A percentile compares a stretch with the other conserved stretches of the same genome.
Evolutionary conservation across 192 early-diverging fungal species (phyloP).

Genomic region (Allomyces arbusculus): DNA sequence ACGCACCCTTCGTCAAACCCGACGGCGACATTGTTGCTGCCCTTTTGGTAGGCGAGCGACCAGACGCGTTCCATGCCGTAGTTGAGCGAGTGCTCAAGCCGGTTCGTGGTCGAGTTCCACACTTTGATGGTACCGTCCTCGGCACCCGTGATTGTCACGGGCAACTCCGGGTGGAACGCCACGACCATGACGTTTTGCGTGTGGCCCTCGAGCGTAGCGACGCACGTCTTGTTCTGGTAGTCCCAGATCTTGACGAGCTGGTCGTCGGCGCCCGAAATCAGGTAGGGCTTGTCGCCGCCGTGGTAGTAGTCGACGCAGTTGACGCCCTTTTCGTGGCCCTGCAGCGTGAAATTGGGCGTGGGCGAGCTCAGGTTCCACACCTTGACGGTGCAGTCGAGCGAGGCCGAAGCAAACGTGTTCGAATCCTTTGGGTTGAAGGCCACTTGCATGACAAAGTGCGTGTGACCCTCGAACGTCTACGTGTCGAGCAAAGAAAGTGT

Average conservation of each 20-base stretch:
- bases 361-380: conserved; percentile 89
- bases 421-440: conserved; percentile 97
- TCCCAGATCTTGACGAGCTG: conserved; percentile 94
- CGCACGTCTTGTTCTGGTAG: conserved; percentile 98
- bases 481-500: neutral
- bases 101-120: conserved; percentile 95
- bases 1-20: conserved; percentile 94
- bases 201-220: conserved; percentile 96
- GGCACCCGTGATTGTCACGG: conserved; percentile 83
- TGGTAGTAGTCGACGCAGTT: conserved; percentile 97
- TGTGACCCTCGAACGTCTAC: conserved; percentile 91
- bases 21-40: conserved; percentile 80
- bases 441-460: conserved; percentile 92
- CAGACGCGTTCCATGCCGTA: conserved; percentile 97
- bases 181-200: conserved; percentile 80
- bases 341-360: conserved; percentile 86
- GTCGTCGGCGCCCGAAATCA: conserved; percentile 90
- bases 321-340: conserved; percentile 93
- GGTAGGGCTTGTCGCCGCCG: conserved; percentile 92
- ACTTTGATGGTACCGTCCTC: conserved; percentile 89
- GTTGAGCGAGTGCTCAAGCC: conserved; percentile 88
- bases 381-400: conserved; percentile 87
- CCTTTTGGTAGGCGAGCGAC: conserved; percentile 66
- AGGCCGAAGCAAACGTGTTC: conserved; percentile 97
- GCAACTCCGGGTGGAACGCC: conserved; percentile 83